Conservation (phyloP, 2,329 filamentous ascomycete genomes). For the Cadophora sp. region DNA sequence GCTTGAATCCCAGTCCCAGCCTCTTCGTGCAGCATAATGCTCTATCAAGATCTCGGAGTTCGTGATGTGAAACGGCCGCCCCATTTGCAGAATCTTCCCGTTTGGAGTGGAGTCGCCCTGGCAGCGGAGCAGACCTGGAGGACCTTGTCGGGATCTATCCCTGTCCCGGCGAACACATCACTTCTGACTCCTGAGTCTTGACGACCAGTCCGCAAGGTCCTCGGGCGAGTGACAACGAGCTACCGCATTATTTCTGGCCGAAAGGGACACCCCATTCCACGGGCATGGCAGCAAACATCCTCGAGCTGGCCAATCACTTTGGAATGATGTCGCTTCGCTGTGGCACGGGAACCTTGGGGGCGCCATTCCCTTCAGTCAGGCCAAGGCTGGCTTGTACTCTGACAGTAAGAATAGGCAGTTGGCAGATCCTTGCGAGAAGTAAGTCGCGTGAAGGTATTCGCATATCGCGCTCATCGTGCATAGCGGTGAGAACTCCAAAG, state of each 20-base stretch:
- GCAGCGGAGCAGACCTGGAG: neutral
- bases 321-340: neutral
- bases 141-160: neutral
- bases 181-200: neutral
- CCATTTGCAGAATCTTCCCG: neutral
- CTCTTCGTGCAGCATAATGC: neutral
- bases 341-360: neutral
- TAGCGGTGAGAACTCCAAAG: neutral
- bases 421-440: neutral
- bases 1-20: conserved; percentile 3
- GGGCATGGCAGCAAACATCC: conserved; percentile 6
- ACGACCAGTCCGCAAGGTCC: neutral
- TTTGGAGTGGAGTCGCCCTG: neutral
- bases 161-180: conserved; percentile 1
- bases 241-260: conserved; percentile 9
- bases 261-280: neutral
- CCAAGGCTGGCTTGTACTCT: neutral
- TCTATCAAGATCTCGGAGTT: conserved; percentile 11
- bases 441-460: conserved; percentile 4
- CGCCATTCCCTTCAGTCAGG: neutral
- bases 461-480: neutral
- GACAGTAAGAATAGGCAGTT: neutral
- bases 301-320: conserved; percentile 5
- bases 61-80: conserved; percentile 10
- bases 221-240: conserved; percentile 8